These are phyloP conservation scores for Chaetothyriales sp. DNA, from an alignment of 2,329 filamentous ascomycete species.

Conservation along the genomic window DNA sequence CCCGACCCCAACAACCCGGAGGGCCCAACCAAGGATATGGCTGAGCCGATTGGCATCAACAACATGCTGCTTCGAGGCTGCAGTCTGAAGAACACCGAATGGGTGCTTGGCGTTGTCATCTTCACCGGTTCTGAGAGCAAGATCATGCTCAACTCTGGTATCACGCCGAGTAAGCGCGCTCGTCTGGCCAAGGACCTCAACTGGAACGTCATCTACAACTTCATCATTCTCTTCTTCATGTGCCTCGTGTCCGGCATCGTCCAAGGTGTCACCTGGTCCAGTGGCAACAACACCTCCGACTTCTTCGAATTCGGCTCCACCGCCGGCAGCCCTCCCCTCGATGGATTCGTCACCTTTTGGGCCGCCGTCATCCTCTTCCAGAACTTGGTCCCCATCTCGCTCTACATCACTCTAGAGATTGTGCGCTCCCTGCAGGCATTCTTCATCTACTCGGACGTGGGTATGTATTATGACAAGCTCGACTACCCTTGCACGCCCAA, in stretches of 20 bases:
- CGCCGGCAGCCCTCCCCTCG: conserved; percentile 56
- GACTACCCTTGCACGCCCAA: conserved; percentile 94
- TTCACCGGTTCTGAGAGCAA: conserved; percentile 96
- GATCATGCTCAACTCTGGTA: conserved; percentile 97
- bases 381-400: conserved; percentile 94
- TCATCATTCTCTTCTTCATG: conserved; percentile 74
- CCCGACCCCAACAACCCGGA: conserved; percentile 47
- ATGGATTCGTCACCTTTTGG: conserved; percentile 95
- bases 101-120: conserved; percentile 79
- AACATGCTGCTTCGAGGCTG: conserved; percentile 88
- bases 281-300: conserved; percentile 53
- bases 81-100: conserved; percentile 88
- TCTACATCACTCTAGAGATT: conserved; percentile 95
- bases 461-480: conserved; percentile 93
- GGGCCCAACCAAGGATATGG: conserved; percentile 57
- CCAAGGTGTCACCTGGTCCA: conserved; percentile 68
- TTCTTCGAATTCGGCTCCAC: conserved; percentile 80
- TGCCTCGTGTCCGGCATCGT: conserved; percentile 74
- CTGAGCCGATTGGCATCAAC: conserved; percentile 85
- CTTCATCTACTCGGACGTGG: conserved; percentile 91
- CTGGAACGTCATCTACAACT: conserved; percentile 96
- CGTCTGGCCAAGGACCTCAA: conserved; percentile 87
- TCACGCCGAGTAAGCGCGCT: conserved; percentile 85
- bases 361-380: conserved; percentile 88
- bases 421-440: conserved; percentile 83